phyloP scores from a whole-genome alignment of 2,329 filamentous ascomycete genomes.

The Cercospora berteroae region DNA sequence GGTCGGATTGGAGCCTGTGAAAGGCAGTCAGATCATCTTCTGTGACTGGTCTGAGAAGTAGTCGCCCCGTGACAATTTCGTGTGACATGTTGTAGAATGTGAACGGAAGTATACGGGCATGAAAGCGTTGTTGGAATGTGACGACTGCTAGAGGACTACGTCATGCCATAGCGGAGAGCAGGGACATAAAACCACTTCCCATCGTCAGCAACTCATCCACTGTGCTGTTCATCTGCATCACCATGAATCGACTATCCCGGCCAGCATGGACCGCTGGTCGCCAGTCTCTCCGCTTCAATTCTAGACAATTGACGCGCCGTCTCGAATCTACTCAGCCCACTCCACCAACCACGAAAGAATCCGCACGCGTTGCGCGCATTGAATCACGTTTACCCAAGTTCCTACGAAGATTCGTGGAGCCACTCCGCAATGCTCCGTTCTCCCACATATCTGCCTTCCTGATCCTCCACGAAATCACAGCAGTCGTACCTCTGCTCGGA shows the following conservation, averaged over 20 bases:
- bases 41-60: conserved; percentile 18
- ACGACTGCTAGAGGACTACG: neutral
- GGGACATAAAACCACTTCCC: neutral
- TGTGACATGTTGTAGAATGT: neutral
- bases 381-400: conserved; percentile 57
- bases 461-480: conserved; percentile 87
- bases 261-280: conserved; percentile 6
- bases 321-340: conserved; percentile 4
- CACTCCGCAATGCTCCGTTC: conserved; percentile 72
- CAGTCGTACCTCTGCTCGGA: conserved; percentile 72
- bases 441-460: conserved; percentile 85
- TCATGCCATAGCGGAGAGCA: neutral
- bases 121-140: neutral
- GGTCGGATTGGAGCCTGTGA: conserved; percentile 22
- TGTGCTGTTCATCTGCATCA: neutral
- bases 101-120: neutral
- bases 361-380: conserved; percentile 37
- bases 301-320: neutral
- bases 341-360: conserved; percentile 9
- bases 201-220: neutral
- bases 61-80: conserved; percentile 8
- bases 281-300: neutral
- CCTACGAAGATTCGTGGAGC: conserved; percentile 66
- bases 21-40: conserved; percentile 20
- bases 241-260: conserved; percentile 9